A percentile compares a stretch with the other conserved stretches of the same genome.
Conservation (phyloP, 1,284 basidiomycete genomes). For the Neonothopanus nambi region DNA sequence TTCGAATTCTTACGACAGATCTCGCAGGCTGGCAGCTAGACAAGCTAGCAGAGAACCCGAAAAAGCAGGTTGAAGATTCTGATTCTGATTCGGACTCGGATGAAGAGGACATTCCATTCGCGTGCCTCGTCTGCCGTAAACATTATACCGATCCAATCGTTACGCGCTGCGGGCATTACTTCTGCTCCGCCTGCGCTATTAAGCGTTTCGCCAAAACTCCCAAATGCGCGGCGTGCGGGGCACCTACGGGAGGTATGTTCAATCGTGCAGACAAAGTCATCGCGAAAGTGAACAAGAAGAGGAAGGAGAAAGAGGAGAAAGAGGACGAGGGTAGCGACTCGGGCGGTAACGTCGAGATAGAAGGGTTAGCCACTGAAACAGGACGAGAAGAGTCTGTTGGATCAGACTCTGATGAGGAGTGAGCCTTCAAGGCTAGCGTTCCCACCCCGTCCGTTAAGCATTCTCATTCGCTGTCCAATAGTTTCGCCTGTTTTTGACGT, state of each 20-base stretch:
- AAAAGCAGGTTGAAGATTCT: constrained; percentile 57
- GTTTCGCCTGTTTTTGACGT: no score
- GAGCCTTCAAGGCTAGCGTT: background rate
- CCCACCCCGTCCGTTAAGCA: no score
- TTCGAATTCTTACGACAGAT: constrained; percentile 54
- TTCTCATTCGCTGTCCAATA: no score
- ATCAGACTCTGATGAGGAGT: constrained; percentile 31
- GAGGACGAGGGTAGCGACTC: constrained; percentile 44
- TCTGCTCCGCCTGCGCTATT: constrained; percentile 93
- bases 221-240: constrained; percentile 94
- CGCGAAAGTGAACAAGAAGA: constrained; percentile 71
- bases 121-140: constrained; percentile 94
- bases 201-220: constrained; percentile 92
- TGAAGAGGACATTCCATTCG: constrained; percentile 95
- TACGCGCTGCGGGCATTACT: constrained; percentile 97
- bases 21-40: constrained; percentile 98
- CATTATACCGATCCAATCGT: constrained; percentile 94
- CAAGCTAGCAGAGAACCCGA: constrained; percentile 71
- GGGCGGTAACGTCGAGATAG: constrained; percentile 56
- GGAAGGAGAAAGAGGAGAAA: constrained; percentile 47
- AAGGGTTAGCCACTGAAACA: constrained; percentile 51
- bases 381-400: constrained; percentile 26
- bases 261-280: constrained; percentile 86
- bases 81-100: constrained; percentile 61
- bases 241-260: constrained; percentile 93